Conservation (phyloP, 2,329 filamentous ascomycete species). For the Scorias spongiosa region DNA sequence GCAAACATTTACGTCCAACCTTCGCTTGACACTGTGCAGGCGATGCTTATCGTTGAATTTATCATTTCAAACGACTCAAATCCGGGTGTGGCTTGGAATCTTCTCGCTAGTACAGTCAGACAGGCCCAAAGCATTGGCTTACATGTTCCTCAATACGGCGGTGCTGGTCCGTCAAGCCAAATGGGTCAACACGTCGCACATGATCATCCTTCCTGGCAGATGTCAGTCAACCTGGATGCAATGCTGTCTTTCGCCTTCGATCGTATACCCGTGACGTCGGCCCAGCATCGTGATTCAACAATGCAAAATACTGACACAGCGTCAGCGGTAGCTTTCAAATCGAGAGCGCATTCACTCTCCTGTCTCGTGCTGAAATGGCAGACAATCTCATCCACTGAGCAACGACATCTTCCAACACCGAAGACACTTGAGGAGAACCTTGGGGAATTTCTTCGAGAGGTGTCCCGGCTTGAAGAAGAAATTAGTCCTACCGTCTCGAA, state of each 20-base stretch:
- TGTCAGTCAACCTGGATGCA: not conserved
- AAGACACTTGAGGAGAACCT: not conserved
- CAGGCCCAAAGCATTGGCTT: not conserved
- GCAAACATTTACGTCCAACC: constrained; percentile 3
- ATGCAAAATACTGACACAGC: not conserved
- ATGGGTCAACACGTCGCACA: not conserved
- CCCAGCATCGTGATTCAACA: not conserved
- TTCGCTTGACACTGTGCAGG: constrained; percentile 2
- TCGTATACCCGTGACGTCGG: not conserved
- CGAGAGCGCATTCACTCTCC: not conserved
- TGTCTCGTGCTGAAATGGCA: not conserved
- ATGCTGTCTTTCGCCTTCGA: not conserved
- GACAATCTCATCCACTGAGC: not conserved
- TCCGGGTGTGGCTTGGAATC: constrained; percentile 2
- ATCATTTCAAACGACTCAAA: constrained; percentile 3
- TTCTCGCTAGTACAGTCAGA: not conserved
- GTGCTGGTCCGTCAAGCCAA: not conserved
- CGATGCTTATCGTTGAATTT: constrained; percentile 1
- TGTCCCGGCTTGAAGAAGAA: not conserved
- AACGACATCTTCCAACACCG: not conserved
- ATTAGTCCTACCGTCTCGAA: not conserved
- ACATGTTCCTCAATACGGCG: not conserved
- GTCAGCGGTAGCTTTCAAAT: not conserved
- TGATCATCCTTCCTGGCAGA: not conserved
- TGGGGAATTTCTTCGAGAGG: not conserved